Conservation (phyloP, 768 basidiomycete genomes). For the Lactarius sp. region DNA sequence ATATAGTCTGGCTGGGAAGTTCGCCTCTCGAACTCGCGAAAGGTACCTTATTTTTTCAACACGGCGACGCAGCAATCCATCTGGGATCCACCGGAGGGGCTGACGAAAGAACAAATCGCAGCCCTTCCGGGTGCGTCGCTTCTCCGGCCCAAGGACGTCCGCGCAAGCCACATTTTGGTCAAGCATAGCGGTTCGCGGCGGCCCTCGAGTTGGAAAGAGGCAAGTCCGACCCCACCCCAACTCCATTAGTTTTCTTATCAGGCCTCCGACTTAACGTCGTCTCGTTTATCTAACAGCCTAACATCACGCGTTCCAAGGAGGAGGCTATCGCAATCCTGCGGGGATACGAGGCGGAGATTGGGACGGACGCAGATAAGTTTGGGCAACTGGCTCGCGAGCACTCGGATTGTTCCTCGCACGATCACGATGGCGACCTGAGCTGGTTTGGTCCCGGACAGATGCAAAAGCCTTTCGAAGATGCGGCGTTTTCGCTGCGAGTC, state of each 20-base stretch:
- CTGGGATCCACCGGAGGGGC: conserved; percentile 70
- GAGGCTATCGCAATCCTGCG: conserved; percentile 82
- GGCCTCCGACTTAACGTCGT: neutral
- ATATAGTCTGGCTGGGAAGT: conserved; percentile 63
- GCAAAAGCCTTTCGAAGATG: conserved; percentile 97
- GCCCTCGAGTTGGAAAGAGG: conserved; percentile 83
- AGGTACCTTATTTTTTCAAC: conserved; percentile 88
- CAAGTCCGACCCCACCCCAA: conserved; percentile 32
- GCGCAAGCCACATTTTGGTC: conserved; percentile 92
- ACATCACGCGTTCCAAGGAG: conserved; percentile 82
- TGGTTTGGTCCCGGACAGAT: conserved; percentile 82
- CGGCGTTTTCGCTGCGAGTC: conserved; percentile 63
- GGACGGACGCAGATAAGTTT: conserved; percentile 53
- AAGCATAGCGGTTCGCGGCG: conserved; percentile 82
- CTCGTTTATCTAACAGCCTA: conserved; percentile 38
- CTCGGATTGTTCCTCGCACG: conserved; percentile 89
- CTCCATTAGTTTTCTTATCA: neutral
- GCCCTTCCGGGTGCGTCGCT: conserved; percentile 65
- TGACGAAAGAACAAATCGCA: conserved; percentile 57
- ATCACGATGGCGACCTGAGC: conserved; percentile 82
- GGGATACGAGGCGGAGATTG: conserved; percentile 58
- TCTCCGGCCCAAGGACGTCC: conserved; percentile 56
- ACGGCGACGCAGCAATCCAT: conserved; percentile 57
- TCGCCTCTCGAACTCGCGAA: conserved; percentile 73
- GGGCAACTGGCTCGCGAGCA: conserved; percentile 66